Evolutionary conservation across 148 eudicot genomes (phyloP), one percentile per base, ranked within the genome.

Genomic region (Camellia lanceoleosa): DNA sequence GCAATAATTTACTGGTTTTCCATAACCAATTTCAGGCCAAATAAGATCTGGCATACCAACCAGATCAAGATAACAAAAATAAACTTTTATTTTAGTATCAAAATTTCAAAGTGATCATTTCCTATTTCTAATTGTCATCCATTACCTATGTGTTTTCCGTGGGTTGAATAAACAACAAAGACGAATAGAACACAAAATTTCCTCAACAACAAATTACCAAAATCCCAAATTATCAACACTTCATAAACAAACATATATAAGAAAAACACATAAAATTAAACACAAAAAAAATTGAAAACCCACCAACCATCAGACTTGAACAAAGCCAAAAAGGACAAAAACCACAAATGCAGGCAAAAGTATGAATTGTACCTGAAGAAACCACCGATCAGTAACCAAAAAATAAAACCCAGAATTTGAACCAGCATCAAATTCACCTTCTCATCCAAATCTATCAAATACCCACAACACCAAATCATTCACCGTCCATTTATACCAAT

Each of bases 321-420:
- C 51, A 52, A 41, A 64, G 19, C 16, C 15, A 71, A 51, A 66
- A 52, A 41, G 52, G 19, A 7, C 15, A 71, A 51, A 66, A 55
- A 18, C 55, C 51, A 38, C 41, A 81, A 81, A 76, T 76, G 76
- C 41, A 70, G 76, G 76, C 8, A 30, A 74, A 30, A 73, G 13
- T 23, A 75, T 49, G 60, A 68, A 67, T 63, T 20, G 23, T 38
- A 76, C 80, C 84, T 76, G 74, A 52, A 61, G 6, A 69, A 68
- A 13, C 42, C 52, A 49, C 52, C 52, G 0, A 49, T 49, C 52
- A 7, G 52, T 49, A 7, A 49, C 52, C 5, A 49, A 49, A 49
- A 7, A 49, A 30, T 30, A 30, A 1, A n/a, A 68, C 79, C 82
- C 85, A 71, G 74, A 79, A 61, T 76, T 19, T 20, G 60, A 58